Percentiles rank a stretch among this genome's conserved stretches.
These are phyloP conservation scores for Quercus variabilis DNA, from an alignment of 306 rosid species.

Conservation along the genomic window DNA sequence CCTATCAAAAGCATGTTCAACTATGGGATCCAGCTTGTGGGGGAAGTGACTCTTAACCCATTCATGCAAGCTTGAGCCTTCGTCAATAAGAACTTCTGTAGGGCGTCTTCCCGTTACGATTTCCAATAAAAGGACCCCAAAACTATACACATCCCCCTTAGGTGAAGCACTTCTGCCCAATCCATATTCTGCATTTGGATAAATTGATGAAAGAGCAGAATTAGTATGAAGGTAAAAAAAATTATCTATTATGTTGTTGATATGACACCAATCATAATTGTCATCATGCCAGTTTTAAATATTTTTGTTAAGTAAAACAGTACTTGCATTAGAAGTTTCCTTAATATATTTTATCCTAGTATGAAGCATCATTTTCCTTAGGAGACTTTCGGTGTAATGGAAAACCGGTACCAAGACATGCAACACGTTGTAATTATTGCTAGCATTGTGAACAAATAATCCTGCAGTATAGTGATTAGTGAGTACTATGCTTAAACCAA, in stretches of 20 bases:
- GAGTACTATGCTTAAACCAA: too few relatives aligned
- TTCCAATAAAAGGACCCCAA: constrained; percentile 72
- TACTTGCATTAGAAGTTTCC: too few relatives aligned
- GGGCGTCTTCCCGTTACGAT: constrained; percentile 71
- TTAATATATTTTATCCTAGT: background rate
- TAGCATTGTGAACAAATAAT: background rate
- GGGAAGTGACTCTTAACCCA: constrained; percentile 77
- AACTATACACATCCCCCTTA: constrained; percentile 82
- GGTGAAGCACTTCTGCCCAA: constrained; percentile 73
- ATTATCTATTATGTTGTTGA: too few relatives aligned
- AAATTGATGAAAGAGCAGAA: constrained; percentile 2
- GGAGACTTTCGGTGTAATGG: background rate
- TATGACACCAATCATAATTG: too few relatives aligned
- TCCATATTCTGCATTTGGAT: constrained; percentile 64
- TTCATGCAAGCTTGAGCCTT: constrained; percentile 76
- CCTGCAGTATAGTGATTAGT: background rate
- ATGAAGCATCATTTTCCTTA: background rate
- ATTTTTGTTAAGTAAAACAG: too few relatives aligned
- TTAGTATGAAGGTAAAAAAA: constrained; percentile 4
- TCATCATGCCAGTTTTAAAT: too few relatives aligned
- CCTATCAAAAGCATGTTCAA: constrained; percentile 52
- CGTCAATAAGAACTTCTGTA: constrained; percentile 57
- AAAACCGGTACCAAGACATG: background rate
- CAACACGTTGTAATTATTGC: background rate
- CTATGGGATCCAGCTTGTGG: constrained; percentile 43